Evolutionary conservation across 2,329 filamentous ascomycete genomes (phyloP), one percentile per base, ranked within the genome.

Genomic region (Rosellinia necatrix): DNA sequence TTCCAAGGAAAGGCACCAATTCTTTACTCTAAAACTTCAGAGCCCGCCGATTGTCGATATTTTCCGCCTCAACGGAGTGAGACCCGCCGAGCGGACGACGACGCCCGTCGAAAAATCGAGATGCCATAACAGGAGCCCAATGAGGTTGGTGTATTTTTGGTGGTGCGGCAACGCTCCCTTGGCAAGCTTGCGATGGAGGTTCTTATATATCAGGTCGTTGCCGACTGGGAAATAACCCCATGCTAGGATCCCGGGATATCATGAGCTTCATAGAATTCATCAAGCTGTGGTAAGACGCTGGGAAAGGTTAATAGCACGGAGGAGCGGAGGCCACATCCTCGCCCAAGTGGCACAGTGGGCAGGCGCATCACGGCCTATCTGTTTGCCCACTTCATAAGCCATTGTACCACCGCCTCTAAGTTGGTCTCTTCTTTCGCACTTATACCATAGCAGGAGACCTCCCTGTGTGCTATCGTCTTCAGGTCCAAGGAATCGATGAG

Each of bases 341-440:
- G 12, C 30, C 21, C 32, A 22, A 32, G 43, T 24, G 35, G 53
- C 52, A 37, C 24, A 44, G 24, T 46, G 50, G 38, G 25, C 25
- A 44, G 41, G 51, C 29, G 50, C 42, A 51, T 42, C 25, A 24
- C 29, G 54, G 30, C 52, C 84, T 76, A 92, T 76, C 87, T 87
- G 71, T 82, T 91, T 61, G 92, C 88, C 73, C 90, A 89, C 65
- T 92, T 93, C 74, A 99, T 93, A 72, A 99, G 80, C 90, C 94
- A 99, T 72, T 96, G 90, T 68, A 99, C 81, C 49, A 99, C 94
- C 6, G 93, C 94, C 71, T 99, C 93, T 63, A 99, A 85, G 76
- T 99, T 99, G 55, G 93, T 99, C 77, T 99, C 94, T 73, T 97
- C 93, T 75, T 97, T 97, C 59, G 93, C 94, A 73, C 92, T 97